Base-by-base conservation (phyloP, 345 rosid species). In the Excoecaria agallocha region DNA sequence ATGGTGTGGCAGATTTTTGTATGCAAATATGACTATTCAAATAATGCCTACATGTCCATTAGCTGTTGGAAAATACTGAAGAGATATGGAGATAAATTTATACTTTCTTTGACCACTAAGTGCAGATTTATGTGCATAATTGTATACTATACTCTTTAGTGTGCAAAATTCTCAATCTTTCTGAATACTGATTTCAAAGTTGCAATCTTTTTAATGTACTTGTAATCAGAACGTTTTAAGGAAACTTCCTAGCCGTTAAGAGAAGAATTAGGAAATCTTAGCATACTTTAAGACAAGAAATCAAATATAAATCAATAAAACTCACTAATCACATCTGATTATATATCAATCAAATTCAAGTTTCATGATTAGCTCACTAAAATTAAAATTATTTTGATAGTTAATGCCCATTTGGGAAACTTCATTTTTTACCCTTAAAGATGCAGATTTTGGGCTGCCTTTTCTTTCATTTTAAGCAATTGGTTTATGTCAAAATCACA, bases 201-300 rank as follows among this genome's bases (percentile, higher is more conserved):
- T 72, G 67, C 75, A 74, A 64, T 51, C 78, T 65, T 3, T 49
- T 62, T 24, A 41, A 4, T 35, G 83, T 84, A 80, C 79, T 41
- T 66, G 8, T 37, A 84, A 77, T 77, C 39, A 5, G 70, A 19
- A 69, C 79, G 72, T 39, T 30, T 17, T 6, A 43, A 76, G 86
- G 90, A 87, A 87, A 76, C 68, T 87, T 87, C 88, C 79, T 45
- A 39, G 74, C 71, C 56, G 73, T 67, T 65, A 39, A 68, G 46
- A 38, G 54, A 54, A 20, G 58, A 30, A 59, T 16, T 37, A 35
- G 19, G 43, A n/a, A 58, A 58, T 50, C 62, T 70, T 4, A 74
- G 69, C 79, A 24, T 54, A 7, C 48, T 73, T n/a, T 54, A 43
- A 62, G n/a, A 50, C 24, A 22, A 24, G 13, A 51, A 62, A 55